A percentile compares a stretch with the other conserved stretches of the same genome.
Evolutionary conservation across 441 rosid species (phyloP).

Genomic region (California macrophylla): DNA sequence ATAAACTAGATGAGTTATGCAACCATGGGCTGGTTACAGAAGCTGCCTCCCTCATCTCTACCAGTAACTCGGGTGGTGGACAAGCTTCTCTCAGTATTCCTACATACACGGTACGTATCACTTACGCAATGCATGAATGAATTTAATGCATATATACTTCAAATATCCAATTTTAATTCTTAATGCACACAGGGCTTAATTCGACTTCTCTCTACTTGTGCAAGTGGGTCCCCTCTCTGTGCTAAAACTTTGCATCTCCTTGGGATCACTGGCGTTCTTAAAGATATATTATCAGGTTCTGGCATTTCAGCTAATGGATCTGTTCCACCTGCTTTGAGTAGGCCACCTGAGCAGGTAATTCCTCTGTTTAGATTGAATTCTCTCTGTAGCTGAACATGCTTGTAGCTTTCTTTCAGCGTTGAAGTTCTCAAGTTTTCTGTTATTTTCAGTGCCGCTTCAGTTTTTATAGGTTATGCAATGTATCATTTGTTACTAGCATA

Average conservation of each 20-base stretch:
- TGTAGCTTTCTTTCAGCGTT: too few relatives aligned
- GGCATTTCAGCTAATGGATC: conserved; percentile 77
- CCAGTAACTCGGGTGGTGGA: conserved; percentile 86
- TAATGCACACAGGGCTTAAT: conserved; percentile 66
- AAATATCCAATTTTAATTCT: conserved; percentile 22
- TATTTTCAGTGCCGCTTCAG: too few relatives aligned
- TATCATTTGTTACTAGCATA: too few relatives aligned
- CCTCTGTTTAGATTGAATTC: conserved; percentile 1
- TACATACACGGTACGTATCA: conserved; percentile 66
- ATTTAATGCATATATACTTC: conserved; percentile 9
- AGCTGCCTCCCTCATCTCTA: conserved; percentile 91
- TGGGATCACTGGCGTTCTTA: conserved; percentile 87
- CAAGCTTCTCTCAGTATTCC: conserved; percentile 88
- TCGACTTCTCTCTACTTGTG: conserved; percentile 86
- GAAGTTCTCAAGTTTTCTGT: too few relatives aligned
- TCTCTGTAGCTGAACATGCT: too few relatives aligned
- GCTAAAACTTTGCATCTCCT: conserved; percentile 85
- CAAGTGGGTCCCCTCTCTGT: conserved; percentile 94
- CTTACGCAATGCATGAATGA: conserved; percentile 10
- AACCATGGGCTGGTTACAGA: conserved; percentile 91
- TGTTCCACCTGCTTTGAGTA: conserved; percentile 77
- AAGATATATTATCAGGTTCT: conserved; percentile 81
- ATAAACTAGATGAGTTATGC: conserved; percentile 86
- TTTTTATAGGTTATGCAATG: too few relatives aligned
- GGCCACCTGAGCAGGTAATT: conserved; percentile 93